Evolutionary conservation across 2,329 filamentous ascomycete species (phyloP).

Genomic region (Zasmidium angulare): DNA sequence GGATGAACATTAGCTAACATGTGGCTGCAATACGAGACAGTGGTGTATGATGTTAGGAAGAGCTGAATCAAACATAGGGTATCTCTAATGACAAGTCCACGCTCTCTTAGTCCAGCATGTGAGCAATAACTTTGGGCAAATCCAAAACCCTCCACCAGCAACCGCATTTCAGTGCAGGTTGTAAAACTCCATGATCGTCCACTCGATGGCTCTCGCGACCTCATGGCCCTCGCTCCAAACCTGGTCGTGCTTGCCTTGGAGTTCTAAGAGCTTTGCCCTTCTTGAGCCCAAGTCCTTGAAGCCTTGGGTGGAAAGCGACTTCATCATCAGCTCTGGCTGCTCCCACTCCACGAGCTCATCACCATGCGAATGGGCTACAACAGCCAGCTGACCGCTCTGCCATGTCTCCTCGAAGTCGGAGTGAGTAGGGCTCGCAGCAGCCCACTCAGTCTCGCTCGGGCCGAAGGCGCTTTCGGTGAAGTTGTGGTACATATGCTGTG

Average conservation of each 20-base stretch:
- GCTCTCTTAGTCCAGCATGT: not conserved
- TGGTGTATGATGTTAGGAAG: not conserved
- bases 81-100: not conserved
- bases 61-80: not conserved
- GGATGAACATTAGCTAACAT: too few relatives aligned
- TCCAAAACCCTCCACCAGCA: not conserved
- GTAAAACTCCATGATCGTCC: constrained; percentile 24
- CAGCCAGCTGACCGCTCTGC: constrained; percentile 39
- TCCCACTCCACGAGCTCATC: constrained; percentile 54
- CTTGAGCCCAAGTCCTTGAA: constrained; percentile 35
- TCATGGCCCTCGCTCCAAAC: constrained; percentile 62
- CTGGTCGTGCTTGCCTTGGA: constrained; percentile 62
- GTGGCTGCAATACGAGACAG: not conserved
- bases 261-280: constrained; percentile 44
- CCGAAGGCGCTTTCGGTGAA: constrained; percentile 66
- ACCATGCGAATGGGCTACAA: constrained; percentile 47
- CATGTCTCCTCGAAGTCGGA: constrained; percentile 46
- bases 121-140: not conserved
- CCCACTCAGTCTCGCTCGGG: constrained; percentile 50
- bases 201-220: constrained; percentile 47
- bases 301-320: constrained; percentile 46
- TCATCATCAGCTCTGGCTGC: constrained; percentile 60
- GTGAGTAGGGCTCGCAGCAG: constrained; percentile 54
- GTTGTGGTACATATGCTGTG: constrained; percentile 55
- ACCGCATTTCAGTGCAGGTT: constrained; percentile 2